phyloP scores from a whole-genome alignment of 257 asterid genomes.

The Fraxinus excelsior region DNA sequence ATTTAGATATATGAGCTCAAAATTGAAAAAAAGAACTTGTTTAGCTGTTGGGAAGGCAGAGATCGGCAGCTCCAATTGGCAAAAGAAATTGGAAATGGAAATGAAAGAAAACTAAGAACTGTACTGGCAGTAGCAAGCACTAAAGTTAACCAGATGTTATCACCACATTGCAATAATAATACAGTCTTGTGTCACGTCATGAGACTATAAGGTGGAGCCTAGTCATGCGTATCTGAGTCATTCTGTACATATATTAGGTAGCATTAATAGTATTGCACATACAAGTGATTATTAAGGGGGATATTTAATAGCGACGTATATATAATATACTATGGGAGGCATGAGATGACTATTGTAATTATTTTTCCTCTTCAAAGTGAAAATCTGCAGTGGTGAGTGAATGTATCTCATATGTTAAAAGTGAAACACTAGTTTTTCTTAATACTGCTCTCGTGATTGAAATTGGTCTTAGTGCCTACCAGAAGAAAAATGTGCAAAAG shows the following conservation, averaged over 20 bases:
- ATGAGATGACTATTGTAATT: not conserved
- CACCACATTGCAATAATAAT: not conserved
- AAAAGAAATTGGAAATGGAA: not conserved
- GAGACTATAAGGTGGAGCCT: not conserved
- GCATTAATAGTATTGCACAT: not conserved
- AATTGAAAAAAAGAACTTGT: not conserved
- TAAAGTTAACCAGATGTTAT: not conserved
- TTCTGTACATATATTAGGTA: not conserved
- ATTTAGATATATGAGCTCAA: not conserved
- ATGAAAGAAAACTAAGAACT: not conserved
- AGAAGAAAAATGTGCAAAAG: not conserved
- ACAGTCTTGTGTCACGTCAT: not conserved
- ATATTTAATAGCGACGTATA: not conserved
- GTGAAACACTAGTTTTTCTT: not conserved
- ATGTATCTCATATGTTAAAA: not conserved
- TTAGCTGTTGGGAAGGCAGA: not conserved
- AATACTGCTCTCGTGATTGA: not conserved
- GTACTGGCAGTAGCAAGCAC: not conserved
- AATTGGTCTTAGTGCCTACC: not conserved
- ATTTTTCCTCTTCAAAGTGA: not conserved
- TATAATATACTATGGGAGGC: no score
- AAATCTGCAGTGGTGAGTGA: not conserved
- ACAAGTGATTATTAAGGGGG: not conserved
- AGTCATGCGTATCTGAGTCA: not conserved
- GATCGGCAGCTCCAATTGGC: not conserved